These are phyloP conservation scores for Tranzscheliella williamsii DNA, from an alignment of 1,284 basidiomycete species.

Conservation along the genomic window DNA sequence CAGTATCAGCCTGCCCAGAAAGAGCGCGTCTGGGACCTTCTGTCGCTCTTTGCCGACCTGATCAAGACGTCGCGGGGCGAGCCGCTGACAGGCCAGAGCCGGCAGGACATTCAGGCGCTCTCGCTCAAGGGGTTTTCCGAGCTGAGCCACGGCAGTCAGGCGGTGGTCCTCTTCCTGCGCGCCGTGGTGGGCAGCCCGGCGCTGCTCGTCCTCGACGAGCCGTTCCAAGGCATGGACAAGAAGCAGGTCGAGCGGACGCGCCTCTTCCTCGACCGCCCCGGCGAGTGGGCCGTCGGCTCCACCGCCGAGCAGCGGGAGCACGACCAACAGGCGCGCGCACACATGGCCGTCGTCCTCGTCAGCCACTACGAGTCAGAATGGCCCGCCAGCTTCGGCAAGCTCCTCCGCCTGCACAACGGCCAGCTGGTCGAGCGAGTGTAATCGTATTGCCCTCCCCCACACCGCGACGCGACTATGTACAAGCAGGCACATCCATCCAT, in stretches of 20 bases:
- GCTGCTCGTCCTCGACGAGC: slow-evolving; percentile 56
- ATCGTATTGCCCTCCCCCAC: too few species aligned
- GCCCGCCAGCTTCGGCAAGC: slow-evolving; percentile 39
- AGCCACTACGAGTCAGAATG: slow-evolving; percentile 59
- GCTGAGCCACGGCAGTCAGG: slow-evolving; percentile 50
- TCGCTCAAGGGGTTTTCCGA: slow-evolving; percentile 18
- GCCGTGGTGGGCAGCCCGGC: slow-evolving; percentile 47
- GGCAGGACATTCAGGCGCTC: slow-evolving; percentile 5
- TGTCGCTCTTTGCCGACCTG: slow-evolving; percentile 37
- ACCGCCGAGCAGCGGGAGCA: background rate
- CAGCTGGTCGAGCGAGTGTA: slow-evolving; percentile 24
- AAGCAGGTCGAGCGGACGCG: slow-evolving; percentile 38
- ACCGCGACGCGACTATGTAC: too few species aligned
- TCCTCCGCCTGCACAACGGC: slow-evolving; percentile 46
- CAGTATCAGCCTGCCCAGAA: slow-evolving; percentile 12
- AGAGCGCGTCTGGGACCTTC: slow-evolving; percentile 17
- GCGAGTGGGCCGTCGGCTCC: slow-evolving; percentile 8
- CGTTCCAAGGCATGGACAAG: slow-evolving; percentile 58
- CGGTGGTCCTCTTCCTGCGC: slow-evolving; percentile 52
- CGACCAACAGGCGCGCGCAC: slow-evolving; percentile 15
- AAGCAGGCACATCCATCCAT: too few species aligned
- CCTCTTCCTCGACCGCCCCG: slow-evolving; percentile 34
- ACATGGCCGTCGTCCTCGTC: slow-evolving; percentile 47
- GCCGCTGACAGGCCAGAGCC: background rate
- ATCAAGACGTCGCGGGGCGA: slow-evolving; percentile 11